Base-by-base conservation (phyloP, 192 early-diverging fungal species). In the Pilobolus umbonatus region DNA sequence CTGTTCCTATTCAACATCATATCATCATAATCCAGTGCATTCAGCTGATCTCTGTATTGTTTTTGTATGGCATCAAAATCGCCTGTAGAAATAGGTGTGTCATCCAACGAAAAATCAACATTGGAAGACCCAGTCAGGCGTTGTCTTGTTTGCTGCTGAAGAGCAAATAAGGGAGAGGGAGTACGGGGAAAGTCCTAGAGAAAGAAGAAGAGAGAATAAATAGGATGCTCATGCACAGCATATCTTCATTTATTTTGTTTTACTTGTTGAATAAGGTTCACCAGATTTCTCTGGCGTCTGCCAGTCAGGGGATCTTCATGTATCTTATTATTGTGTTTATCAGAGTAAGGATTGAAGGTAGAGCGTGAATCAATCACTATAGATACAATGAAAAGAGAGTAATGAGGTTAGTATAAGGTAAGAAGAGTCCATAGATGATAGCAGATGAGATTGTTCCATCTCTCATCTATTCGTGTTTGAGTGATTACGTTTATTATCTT, bases 171-270 rank as follows among this genome's bases (percentile, higher is more conserved):
- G 15, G 81, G 81, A 2, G 81, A 84, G 14, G 82, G 78, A 3
- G 81, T 81, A 29, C 81, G 52, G 10, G 81, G 81, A 42, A 81
- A 83, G 57, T 81, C 80, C 67, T 72, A 22, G 5, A 26, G 6
- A 2, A 52, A 55, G 68, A 38, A 58, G 53, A 17, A 60, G 15
- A n/a, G 53, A 8, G 21, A 64, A 38, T 12, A 38, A 38, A 2
- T 38, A 38, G 36, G n/a, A n/a, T n/a, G n/a, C 38, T 42, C 12
- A 17, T 42, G 19, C 49, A 24, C 43, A 28, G 39, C 4, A 42
- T 11, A 12, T 8, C 0, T n/a, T 10, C 11, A 11, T 35, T 35
- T 42, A 17, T 12, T 15, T 28, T 2, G 30, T 40, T 43, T 59
- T 57, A 69, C 67, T 21, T 65, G 64, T 61, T 71, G 69, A 53